These are phyloP conservation scores for Linum tenue DNA, from an alignment of 345 rosid species.

Conservation along the genomic window DNA sequence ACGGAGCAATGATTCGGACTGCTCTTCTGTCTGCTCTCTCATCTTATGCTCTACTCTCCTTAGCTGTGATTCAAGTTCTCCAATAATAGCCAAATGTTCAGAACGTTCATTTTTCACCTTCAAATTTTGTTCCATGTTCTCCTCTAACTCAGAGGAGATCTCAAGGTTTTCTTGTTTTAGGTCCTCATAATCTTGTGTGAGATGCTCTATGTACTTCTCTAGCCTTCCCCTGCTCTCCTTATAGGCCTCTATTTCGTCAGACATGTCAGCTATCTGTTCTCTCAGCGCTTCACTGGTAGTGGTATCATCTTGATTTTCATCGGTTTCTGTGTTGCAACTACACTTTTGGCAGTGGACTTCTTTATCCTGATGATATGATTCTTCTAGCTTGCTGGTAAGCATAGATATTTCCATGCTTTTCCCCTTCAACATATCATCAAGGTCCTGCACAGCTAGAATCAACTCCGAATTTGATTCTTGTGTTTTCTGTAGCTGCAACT, in stretches of 20 bases:
- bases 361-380: slow-evolving; percentile 19
- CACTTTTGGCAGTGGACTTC: slow-evolving; percentile 21
- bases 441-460: slow-evolving; percentile 81
- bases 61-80: slow-evolving; percentile 45
- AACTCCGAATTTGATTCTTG: slow-evolving; percentile 82
- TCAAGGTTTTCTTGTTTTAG: slow-evolving; percentile 16
- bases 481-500: slow-evolving; percentile 74
- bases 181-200: slow-evolving; percentile 17
- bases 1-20: slow-evolving; percentile 48
- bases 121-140: slow-evolving; percentile 5
- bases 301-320: slow-evolving; percentile 23
- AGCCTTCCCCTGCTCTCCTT: slow-evolving; percentile 18
- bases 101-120: slow-evolving; percentile 10
- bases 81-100: slow-evolving; percentile 18
- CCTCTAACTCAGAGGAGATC: slow-evolving; percentile 17
- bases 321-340: slow-evolving; percentile 23
- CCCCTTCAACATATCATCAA: slow-evolving; percentile 66
- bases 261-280: slow-evolving; percentile 15
- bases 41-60: slow-evolving; percentile 56
- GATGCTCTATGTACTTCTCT: slow-evolving; percentile 19
- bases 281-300: slow-evolving; percentile 16
- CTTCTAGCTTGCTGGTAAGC: slow-evolving; percentile 5
- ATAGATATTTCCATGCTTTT: slow-evolving; percentile 31
- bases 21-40: slow-evolving; percentile 53
- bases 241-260: slow-evolving; percentile 16